Percentiles rank a stretch among this genome's conserved stretches.
These are phyloP conservation scores for Fusarium sacchari DNA, from an alignment of 2,329 filamentous ascomycete genomes.

Conservation along the genomic window DNA sequence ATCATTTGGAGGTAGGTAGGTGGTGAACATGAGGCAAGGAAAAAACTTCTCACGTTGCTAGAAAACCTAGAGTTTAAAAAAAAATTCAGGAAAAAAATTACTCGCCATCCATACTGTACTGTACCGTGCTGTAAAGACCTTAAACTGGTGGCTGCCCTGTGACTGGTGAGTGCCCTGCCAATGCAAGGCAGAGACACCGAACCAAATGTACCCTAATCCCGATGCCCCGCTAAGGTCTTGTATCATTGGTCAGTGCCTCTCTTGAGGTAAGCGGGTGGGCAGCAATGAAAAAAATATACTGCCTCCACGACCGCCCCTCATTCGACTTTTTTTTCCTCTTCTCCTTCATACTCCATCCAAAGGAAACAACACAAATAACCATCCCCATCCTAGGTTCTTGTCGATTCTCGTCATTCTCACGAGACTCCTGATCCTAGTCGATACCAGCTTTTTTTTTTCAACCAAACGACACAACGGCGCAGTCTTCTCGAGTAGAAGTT, in stretches of 20 bases:
- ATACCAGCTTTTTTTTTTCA: conserved; percentile 43
- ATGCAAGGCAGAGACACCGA: conserved; percentile 9
- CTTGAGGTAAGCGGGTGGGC: conserved; percentile 46
- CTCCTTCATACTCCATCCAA: conserved; percentile 46
- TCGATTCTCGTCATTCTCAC: conserved; percentile 55
- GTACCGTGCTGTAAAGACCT: background rate
- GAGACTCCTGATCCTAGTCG: conserved; percentile 63
- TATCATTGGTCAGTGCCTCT: conserved; percentile 38
- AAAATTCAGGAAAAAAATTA: background rate
- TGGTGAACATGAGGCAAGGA: background rate
- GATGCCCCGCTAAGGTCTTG: conserved; percentile 29
- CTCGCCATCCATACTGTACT: background rate
- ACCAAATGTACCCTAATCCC: conserved; percentile 44
- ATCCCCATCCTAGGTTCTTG: conserved; percentile 54
- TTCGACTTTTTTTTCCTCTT: conserved; percentile 52
- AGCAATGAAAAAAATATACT: conserved; percentile 52
- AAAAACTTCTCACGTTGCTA: background rate
- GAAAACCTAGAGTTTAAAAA: background rate
- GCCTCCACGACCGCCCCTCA: conserved; percentile 51
- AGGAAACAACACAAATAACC: conserved; percentile 45
- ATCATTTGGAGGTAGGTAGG: background rate
- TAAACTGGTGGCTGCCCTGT: background rate
- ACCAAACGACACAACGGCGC: conserved; percentile 41
- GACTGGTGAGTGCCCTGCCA: conserved; percentile 9
- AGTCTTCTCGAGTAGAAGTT: conserved; percentile 49